phyloP scores from a whole-genome alignment of 257 asterid species.

The Forsythia suspensa region DNA sequence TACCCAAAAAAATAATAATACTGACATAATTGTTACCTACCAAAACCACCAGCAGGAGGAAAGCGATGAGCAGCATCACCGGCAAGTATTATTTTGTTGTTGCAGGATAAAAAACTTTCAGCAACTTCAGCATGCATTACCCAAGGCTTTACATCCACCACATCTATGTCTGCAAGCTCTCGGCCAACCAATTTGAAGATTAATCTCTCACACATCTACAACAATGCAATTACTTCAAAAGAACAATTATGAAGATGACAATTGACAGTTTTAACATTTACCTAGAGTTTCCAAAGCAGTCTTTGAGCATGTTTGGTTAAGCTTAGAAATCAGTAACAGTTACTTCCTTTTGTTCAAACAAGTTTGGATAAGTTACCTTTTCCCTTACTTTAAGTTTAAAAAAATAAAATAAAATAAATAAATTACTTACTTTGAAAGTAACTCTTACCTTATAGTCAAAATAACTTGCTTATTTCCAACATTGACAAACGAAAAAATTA shows the following conservation, averaged over 20 bases:
- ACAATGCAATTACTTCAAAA: conserved; percentile 24
- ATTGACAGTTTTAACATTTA: not conserved
- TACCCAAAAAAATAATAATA: not conserved
- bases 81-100: conserved; percentile 72
- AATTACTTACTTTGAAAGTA: too few species aligned
- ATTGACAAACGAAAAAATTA: not conserved
- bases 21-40: conserved; percentile 33
- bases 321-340: not conserved
- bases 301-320: not conserved
- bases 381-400: too few species aligned
- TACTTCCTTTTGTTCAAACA: not conserved
- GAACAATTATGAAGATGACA: conserved; percentile 8
- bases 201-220: conserved; percentile 73
- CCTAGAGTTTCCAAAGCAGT: not conserved
- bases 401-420: too few species aligned
- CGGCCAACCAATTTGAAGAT: conserved; percentile 75
- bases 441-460: too few species aligned
- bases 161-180: conserved; percentile 79
- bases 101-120: conserved; percentile 57
- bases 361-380: too few species aligned
- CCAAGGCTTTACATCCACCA: conserved; percentile 91
- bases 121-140: conserved; percentile 99
- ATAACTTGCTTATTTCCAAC: not conserved
- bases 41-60: conserved; percentile 99
- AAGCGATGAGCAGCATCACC: conserved; percentile 99